A percentile compares a stretch with the other conserved stretches of the same genome.
Evolutionary conservation across 306 rosid genomes (phyloP).

Genomic region (Vigna reflexopilosa): DNA sequence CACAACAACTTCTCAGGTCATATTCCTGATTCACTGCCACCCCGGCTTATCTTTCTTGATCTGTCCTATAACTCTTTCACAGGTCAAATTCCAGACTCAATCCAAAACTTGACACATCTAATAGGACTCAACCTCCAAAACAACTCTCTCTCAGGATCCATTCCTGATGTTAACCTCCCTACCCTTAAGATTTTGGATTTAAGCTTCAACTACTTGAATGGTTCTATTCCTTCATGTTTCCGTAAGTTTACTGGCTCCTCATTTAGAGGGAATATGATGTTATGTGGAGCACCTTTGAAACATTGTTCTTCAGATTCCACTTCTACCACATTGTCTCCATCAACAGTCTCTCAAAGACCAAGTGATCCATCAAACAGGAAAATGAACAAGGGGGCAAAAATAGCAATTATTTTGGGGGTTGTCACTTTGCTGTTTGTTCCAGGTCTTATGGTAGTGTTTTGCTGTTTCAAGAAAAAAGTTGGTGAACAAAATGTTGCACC

Average conservation of each 20-base stretch:
- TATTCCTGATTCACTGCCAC: conserved; percentile 62
- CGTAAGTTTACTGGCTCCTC: conserved; percentile 65
- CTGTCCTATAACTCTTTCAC: conserved; percentile 77
- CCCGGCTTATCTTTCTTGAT: conserved; percentile 65
- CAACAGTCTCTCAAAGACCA: conserved; percentile 41
- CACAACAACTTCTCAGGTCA: conserved; percentile 70
- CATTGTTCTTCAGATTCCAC: conserved; percentile 57
- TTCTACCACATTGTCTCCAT: conserved; percentile 44
- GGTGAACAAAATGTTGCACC: conserved; percentile 43
- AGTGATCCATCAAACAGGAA: conserved; percentile 54
- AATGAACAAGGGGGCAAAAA: conserved; percentile 50
- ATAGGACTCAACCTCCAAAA: conserved; percentile 64
- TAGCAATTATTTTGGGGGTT: conserved; percentile 63
- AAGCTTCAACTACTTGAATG: conserved; percentile 78
- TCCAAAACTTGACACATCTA: conserved; percentile 63
- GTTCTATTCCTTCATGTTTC: conserved; percentile 72
- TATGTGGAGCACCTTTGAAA: conserved; percentile 79
- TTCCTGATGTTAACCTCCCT: conserved; percentile 66
- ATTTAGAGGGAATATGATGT: conserved; percentile 66
- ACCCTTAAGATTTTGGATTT: conserved; percentile 66
- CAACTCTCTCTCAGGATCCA: conserved; percentile 71
- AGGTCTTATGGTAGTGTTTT: conserved; percentile 49
- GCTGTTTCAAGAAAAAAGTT: conserved; percentile 62
- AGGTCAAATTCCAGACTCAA: conserved; percentile 62
- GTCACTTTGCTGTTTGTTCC: conserved; percentile 49